phyloP scores from a whole-genome alignment of 495 filamentous ascomycete genomes.

The Gamarada debralockiae region DNA sequence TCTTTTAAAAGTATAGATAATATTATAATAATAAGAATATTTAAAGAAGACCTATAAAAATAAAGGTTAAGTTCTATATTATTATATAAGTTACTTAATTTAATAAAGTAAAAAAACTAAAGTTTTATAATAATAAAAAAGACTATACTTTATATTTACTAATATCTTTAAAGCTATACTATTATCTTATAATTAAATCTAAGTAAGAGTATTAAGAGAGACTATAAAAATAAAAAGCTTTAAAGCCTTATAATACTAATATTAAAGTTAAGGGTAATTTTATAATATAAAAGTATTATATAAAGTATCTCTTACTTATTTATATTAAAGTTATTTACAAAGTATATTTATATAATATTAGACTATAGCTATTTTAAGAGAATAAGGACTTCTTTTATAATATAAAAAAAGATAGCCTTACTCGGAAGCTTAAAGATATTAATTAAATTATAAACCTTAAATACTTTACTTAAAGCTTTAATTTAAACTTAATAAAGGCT shows the following conservation, averaged over 20 bases:
- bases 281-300: not conserved
- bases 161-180: not conserved
- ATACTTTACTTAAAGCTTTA: too few relatives aligned
- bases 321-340: not conserved
- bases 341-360: not conserved
- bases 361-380: not conserved
- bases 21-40: not conserved
- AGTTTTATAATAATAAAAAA: not conserved
- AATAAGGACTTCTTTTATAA: too few relatives aligned
- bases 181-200: not conserved
- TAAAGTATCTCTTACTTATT: not conserved
- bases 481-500: not conserved
- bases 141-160: not conserved
- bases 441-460: not conserved
- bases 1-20: not conserved
- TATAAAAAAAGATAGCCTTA: not conserved
- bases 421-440: not conserved
- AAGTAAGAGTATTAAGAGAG: not conserved
- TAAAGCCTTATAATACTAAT: not conserved
- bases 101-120: not conserved
- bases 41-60: too few relatives aligned
- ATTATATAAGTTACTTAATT: not conserved
- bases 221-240: not conserved
- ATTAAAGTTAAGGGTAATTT: not conserved
- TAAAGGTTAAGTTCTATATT: not conserved